These are phyloP conservation scores for Ogataea angusta DNA, from an alignment of 805 yeast species.

Conservation along the genomic window DNA sequence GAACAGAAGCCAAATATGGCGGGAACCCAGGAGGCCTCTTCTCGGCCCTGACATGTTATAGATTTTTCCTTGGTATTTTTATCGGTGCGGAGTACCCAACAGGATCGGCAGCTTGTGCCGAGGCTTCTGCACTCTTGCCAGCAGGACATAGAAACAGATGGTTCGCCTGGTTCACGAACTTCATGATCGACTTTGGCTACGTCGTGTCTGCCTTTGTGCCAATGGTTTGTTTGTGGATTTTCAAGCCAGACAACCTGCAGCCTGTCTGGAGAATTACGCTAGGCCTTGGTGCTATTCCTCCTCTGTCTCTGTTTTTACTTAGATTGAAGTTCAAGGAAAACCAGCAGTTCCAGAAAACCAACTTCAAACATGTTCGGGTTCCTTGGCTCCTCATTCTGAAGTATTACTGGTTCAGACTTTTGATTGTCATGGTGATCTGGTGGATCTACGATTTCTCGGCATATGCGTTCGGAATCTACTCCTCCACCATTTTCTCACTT, in stretches of 20 bases:
- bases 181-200: constrained; percentile 84
- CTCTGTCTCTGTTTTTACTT: constrained; percentile 69
- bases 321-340: constrained; percentile 76
- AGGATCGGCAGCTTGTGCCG: constrained; percentile 91
- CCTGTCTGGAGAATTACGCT: constrained; percentile 91
- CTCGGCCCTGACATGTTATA: constrained; percentile 76
- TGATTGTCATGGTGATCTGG: constrained; percentile 77
- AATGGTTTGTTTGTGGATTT: constrained; percentile 81
- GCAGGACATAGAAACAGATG: constrained; percentile 86
- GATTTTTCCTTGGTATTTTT: constrained; percentile 87
- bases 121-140: constrained; percentile 75
- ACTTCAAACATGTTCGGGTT: constrained; percentile 58
- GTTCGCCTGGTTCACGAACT: constrained; percentile 85
- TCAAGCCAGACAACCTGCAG: constrained; percentile 62
- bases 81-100: constrained; percentile 96
- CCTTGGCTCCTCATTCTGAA: constrained; percentile 72
- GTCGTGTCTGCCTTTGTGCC: constrained; percentile 84
- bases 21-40: constrained; percentile 73
- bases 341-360: constrained; percentile 63
- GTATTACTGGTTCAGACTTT: constrained; percentile 80
- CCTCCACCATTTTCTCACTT: constrained; percentile 61
- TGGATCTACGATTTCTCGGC: constrained; percentile 85
- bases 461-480: constrained; percentile 84
- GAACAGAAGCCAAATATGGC: constrained; percentile 31
- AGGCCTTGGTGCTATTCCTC: constrained; percentile 89